Evolutionary conservation across 768 basidiomycete genomes (phyloP), one percentile per base, ranked within the genome.

Genomic region (Rhodotorula kratochvilovae): DNA sequence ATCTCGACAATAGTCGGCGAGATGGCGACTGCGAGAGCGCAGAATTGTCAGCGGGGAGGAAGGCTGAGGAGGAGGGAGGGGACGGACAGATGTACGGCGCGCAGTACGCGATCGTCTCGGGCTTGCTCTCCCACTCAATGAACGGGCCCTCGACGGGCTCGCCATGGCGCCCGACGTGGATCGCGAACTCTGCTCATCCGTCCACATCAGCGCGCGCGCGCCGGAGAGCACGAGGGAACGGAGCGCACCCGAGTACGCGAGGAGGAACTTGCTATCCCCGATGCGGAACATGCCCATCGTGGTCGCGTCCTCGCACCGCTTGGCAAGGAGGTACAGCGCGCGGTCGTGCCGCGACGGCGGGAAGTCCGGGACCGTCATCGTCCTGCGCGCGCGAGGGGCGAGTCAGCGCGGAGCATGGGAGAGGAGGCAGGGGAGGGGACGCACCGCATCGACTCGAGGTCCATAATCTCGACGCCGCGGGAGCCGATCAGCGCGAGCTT

Each of bases 381-480:
- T 92, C 3, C 90, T 89, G 78, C 89, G 91, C 80, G 90, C 89
- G 46, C n/a, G 36, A n/a, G 19, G 25, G 51, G 51, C 51, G 51
- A 27, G 48, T 23, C n/a, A 56, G 7, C 7, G 6, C 25, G 8
- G 29, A 42, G 2, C 17, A n/a, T 43, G 17, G 58, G 42, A 25
- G 27, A 25, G 54, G n/a, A 45, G 43, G 43, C n/a, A 16, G 1
- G 27, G 3, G 27, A 8, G 15, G 5, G 19, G 35, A 45, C 67
- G 21, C 25, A 33, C 80, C 63, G 33, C n/a, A 80, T 90, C 56
- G 82, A 95, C 90, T 94, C 91, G 33, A 97, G 85, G 76, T 97
- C 92, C 90, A 98, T 97, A 77, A 97, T 95, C 80, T 97, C 94
- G 77, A 97, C 97, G 51, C 94, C 93, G 78, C 91, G 91, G 0